Percentiles rank a stretch among this genome's conserved stretches.
These are phyloP conservation scores for Stephanodiscus minutulus DNA, from an alignment of 108 stramenopile species.

Conservation along the genomic window DNA sequence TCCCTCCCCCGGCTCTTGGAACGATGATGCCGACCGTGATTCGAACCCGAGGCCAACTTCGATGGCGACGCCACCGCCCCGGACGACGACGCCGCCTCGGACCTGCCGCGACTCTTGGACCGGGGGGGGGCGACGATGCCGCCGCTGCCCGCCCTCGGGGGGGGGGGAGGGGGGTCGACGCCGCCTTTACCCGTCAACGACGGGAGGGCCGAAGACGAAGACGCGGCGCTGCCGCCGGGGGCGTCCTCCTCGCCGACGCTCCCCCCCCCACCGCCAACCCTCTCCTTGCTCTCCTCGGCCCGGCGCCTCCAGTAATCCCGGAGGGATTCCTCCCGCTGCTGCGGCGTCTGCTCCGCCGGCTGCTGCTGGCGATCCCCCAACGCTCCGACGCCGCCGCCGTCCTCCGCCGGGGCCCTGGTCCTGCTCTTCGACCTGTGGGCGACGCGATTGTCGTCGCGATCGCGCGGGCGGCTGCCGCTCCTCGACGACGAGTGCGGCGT, in stretches of 20 bases:
- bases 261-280: neutral
- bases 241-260: neutral
- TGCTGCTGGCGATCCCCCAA: neutral
- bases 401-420: no score
- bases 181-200: neutral
- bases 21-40: neutral
- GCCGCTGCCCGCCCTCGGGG: neutral
- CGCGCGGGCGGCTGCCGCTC: neutral
- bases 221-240: neutral
- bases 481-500: neutral
- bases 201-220: no score
- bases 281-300: constrained; percentile 37
- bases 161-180: neutral
- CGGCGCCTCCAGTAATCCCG: constrained; percentile 41
- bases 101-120: neutral
- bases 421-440: no score
- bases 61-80: no score
- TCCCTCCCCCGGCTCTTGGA: constrained; percentile 25
- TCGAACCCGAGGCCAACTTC: neutral
- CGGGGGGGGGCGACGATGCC: neutral
- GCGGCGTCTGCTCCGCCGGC: neutral
- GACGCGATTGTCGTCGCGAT: no score
- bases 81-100: no score
- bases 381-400: no score
- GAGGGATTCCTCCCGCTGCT: constrained; percentile 14